Conservation (phyloP, 2,329 filamentous ascomycete species). For the Cordyceps tenuipes region DNA sequence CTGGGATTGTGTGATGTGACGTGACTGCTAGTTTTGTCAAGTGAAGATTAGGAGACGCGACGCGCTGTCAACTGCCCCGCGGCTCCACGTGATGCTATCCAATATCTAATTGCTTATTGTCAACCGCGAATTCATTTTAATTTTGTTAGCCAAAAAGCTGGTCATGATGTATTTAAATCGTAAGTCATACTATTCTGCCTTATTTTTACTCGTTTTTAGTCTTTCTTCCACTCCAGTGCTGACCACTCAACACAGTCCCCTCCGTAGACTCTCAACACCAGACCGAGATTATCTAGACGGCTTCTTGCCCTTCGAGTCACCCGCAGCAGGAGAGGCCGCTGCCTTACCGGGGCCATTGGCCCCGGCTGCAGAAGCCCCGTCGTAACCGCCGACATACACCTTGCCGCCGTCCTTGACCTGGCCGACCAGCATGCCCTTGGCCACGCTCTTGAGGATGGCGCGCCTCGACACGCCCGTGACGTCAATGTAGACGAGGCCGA, state of each 20-base stretch:
- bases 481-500: conserved; percentile 94
- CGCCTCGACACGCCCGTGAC: conserved; percentile 84
- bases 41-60: neutral
- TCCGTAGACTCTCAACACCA: neutral
- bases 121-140: neutral
- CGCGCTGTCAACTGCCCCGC: conserved; percentile 5
- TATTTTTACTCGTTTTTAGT: neutral
- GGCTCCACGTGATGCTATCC: conserved; percentile 4
- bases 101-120: neutral
- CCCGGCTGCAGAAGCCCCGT: conserved; percentile 19
- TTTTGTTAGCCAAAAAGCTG: neutral
- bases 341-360: conserved; percentile 10
- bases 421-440: conserved; percentile 91
- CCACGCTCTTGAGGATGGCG: conserved; percentile 88
- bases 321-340: conserved; percentile 18
- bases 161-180: neutral
- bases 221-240: neutral
- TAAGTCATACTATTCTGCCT: neutral
- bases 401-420: conserved; percentile 66
- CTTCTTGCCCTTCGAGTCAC: conserved; percentile 14
- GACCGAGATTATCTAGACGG: neutral
- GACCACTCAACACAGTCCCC: neutral
- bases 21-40: neutral
- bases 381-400: conserved; percentile 63
- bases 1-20: neutral